These are phyloP conservation scores for Amanita molliuscula DNA, from an alignment of 768 basidiomycete genomes.

Conservation along the genomic window DNA sequence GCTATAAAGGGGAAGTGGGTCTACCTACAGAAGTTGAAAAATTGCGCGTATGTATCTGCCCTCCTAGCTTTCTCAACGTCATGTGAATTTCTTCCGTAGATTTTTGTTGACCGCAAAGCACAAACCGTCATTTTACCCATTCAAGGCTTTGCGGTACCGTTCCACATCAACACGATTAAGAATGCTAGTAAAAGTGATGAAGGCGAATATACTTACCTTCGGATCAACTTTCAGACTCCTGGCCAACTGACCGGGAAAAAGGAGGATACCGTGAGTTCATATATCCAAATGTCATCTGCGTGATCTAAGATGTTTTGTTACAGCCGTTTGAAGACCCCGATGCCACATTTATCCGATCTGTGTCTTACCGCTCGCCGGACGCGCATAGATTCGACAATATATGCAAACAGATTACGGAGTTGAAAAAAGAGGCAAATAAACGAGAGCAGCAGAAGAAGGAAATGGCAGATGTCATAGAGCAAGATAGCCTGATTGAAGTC, in stretches of 20 bases:
- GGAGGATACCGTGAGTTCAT: constrained; percentile 74
- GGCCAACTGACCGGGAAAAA: constrained; percentile 97
- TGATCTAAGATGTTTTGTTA: constrained; percentile 3
- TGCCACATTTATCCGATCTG: constrained; percentile 90
- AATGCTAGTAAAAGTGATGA: constrained; percentile 97
- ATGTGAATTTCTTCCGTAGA: constrained; percentile 33
- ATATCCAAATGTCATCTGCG: not conserved
- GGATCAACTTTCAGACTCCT: constrained; percentile 98
- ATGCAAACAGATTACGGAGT: constrained; percentile 84
- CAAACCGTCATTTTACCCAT: constrained; percentile 88
- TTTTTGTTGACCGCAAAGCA: constrained; percentile 84
- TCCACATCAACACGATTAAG: constrained; percentile 98
- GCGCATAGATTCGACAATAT: constrained; percentile 82
- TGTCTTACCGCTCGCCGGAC: constrained; percentile 89
- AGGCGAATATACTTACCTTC: constrained; percentile 86
- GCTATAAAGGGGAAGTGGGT: constrained; percentile 91
- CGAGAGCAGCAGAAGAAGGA: constrained; percentile 97
- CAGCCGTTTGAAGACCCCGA: constrained; percentile 96
- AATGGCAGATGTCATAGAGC: constrained; percentile 96
- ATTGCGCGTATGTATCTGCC: constrained; percentile 48
- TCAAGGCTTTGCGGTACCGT: constrained; percentile 91
- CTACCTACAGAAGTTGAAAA: constrained; percentile 77
- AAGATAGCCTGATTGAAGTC: constrained; percentile 80
- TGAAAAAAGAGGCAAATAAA: constrained; percentile 97
- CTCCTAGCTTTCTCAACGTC: not conserved